These are phyloP conservation scores for Cucurbita maxima DNA, from an alignment of 306 rosid species.

Conservation along the genomic window DNA sequence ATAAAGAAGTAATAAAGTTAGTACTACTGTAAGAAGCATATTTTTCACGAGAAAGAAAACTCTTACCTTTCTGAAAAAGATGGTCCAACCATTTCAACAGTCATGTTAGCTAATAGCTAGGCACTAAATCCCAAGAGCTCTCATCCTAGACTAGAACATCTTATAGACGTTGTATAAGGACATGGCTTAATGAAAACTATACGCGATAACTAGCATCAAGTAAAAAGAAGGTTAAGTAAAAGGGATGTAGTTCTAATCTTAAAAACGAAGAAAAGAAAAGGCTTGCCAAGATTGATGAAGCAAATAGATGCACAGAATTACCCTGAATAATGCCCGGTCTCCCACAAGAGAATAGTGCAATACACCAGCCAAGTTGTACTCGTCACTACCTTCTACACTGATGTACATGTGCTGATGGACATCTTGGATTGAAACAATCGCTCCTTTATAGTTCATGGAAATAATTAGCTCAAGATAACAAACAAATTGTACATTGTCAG, in stretches of 20 bases:
- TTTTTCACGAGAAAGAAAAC: not conserved
- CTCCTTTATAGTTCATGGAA: slow-evolving; percentile 42
- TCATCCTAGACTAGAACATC: not conserved
- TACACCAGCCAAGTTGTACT: slow-evolving; percentile 47
- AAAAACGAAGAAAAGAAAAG: not conserved
- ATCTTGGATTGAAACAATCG: slow-evolving; percentile 85
- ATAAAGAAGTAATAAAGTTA: not conserved
- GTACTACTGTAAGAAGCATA: not conserved
- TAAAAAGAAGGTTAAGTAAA: not conserved
- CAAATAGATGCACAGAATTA: slow-evolving; percentile 16
- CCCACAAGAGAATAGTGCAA: slow-evolving; percentile 84
- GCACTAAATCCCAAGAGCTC: not conserved
- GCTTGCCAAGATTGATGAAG: not conserved
- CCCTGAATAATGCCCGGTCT: slow-evolving; percentile 91
- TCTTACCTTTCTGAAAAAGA: not conserved
- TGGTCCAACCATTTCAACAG: slow-evolving; percentile 1
- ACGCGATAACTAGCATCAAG: not conserved
- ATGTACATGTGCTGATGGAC: slow-evolving; percentile 73
- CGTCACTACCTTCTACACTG: slow-evolving; percentile 57
- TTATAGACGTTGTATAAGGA: not conserved
- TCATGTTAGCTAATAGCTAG: not conserved
- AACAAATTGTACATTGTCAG: slow-evolving; percentile 1
- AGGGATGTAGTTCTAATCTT: not conserved
- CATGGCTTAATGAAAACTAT: not conserved
- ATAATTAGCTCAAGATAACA: slow-evolving; percentile 21